Base-by-base conservation (phyloP, 305 asterid genomes). In the Fraxinus xanthoxyloides region DNA sequence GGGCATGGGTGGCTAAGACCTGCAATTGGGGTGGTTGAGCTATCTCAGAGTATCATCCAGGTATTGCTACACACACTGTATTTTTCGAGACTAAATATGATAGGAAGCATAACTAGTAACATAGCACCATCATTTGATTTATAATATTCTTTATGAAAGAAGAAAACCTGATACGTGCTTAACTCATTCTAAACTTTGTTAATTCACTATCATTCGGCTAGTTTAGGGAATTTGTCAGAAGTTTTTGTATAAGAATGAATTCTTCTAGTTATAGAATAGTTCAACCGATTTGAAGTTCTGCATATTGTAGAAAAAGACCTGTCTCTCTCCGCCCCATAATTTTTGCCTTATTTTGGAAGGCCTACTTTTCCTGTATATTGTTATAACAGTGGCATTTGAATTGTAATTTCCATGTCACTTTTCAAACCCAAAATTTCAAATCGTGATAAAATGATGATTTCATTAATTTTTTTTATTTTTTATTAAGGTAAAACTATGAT, bases 1-100 rank as follows among this genome's bases (percentile, higher is more conserved):
- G 97, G 98, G 67, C 94, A 91, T 82, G 99, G 99, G 79, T 96
- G 98, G 98, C 91, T 96, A 85, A 92, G 99, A 89, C 99, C 99
- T 84, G 99, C 99, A 80, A 90, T 91, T 82, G 99, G 99, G 84
- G 99, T 94, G 79, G 81, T 96, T 77, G 99, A 96, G 88, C 87
- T 96, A 79, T 93, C 99, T 82, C 98, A 94, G 90, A 90, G 99
- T 84, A 85, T 96, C 80, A 89, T 92, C 77, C 98, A 96, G 98
- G 99, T 95, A 72, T 73, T 54, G 76, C 76, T 80, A 80, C 84
- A 72, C 24, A 28, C 32, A 63, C 56, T 28, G 9, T 81, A 61
- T 56, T 79, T 5, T 5, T 79, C 76, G 75, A 38, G 79, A 78
- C 63, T 40, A 51, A 75, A 74, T 83, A 77, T 67, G 56, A 17